Conservation (phyloP, 2,329 filamentous ascomycete genomes). For the Orbilia quercus region DNA sequence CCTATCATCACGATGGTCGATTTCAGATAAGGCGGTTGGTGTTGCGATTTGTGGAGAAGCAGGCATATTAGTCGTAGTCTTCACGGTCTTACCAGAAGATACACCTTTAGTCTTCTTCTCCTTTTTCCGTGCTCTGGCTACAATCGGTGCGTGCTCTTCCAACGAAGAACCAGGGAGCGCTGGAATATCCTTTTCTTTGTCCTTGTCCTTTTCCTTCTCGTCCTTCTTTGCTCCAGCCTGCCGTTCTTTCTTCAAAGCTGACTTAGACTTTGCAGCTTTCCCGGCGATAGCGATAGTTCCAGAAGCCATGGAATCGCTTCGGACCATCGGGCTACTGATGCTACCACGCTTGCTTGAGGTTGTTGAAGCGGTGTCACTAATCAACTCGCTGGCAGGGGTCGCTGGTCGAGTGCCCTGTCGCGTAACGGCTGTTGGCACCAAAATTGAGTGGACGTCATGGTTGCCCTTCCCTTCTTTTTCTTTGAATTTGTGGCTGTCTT, state of each 20-base stretch:
- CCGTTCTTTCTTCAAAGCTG: constrained; percentile 68
- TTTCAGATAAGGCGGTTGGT: constrained; percentile 25
- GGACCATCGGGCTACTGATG: constrained; percentile 54
- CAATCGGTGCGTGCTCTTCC: constrained; percentile 74
- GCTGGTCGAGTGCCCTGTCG: constrained; percentile 40
- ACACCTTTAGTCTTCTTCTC: constrained; percentile 75
- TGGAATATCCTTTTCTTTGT: constrained; percentile 66
- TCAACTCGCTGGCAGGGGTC: constrained; percentile 55
- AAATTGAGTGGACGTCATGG: constrained; percentile 18
- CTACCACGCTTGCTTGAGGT: constrained; percentile 55
- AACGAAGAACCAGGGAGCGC: constrained; percentile 66
- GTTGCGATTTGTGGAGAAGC: constrained; percentile 34
- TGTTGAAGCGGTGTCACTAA: constrained; percentile 57
- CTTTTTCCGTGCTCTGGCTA: constrained; percentile 85
- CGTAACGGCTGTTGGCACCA: constrained; percentile 22
- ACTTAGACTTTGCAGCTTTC: constrained; percentile 60
- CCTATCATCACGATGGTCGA: constrained; percentile 45
- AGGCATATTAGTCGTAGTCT: constrained; percentile 26
- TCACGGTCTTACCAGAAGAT: constrained; percentile 22
- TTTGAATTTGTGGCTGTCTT: constrained; percentile 19
- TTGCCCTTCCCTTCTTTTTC: constrained; percentile 26
- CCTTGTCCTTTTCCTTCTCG: constrained; percentile 60
- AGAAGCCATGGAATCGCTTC: constrained; percentile 48
- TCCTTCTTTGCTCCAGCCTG: constrained; percentile 70
- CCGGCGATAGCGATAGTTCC: constrained; percentile 32